Evolutionary conservation across 805 yeast genomes (phyloP), one percentile per base, ranked within the genome.

Genomic region (Candida krabiensis): DNA sequence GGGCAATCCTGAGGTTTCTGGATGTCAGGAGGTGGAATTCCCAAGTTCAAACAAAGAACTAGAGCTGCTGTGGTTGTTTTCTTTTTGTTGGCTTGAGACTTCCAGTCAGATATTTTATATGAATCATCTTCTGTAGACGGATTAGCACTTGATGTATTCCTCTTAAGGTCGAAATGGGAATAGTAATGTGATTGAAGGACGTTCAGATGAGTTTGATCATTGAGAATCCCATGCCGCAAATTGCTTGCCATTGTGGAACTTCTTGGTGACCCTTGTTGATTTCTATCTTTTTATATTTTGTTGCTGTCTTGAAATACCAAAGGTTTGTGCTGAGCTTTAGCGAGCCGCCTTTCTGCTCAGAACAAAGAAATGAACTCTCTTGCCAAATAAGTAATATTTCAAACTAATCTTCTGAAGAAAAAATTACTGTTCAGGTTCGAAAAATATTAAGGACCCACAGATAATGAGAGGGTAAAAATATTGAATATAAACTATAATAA

Each of bases 11-110:
- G 88, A 0, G 97, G 88, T 58, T 89, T 87, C 57, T 86, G 79
- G 19, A 90, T 80, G 62, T 93, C 99, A 1, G 99, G 99, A 2
- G 99, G 99, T 50, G 91, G 98, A 2, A 93, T 96, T 7, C 98
- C 97, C 18, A 91, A 63, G 56, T 93, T 93, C 26, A 93, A 68
- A 61, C 99, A 93, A 33, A 93, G 67, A 34, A 93, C 89, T 7
- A 93, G 68, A 12, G 96, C 97, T 0, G 97, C 99, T 38, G 86
- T 82, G 9, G 90, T 88, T 1, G 99, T 93, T 57, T 90, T 86
- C 55, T 86, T 96, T 30, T 96, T 77, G 50, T 89, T 96, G 44
- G 83, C 80, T 73, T 88, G 85, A 21, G 82, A 75, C 48, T 95
- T 85, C 99, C 99, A 93, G 56, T 91, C 97, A 2, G 79, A 63